Percentiles rank a stretch among this genome's conserved stretches.
Evolutionary conservation across 1,284 basidiomycete species (phyloP).

Genomic region (Pisolithus thermaeus): DNA sequence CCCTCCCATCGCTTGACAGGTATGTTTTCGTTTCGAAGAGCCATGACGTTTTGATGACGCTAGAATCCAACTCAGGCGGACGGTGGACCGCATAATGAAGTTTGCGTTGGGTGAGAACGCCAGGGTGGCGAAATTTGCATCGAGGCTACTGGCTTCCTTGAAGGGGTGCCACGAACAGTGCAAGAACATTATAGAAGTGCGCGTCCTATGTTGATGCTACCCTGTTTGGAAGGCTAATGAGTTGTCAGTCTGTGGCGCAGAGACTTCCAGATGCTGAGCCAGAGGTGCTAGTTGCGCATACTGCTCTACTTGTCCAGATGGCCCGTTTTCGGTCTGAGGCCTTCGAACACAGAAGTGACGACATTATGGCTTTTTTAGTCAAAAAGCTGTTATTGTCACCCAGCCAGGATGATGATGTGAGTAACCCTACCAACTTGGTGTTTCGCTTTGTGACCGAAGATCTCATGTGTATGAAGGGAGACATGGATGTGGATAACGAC

Average conservation of each 20-base stretch:
- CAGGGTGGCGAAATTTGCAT: slow-evolving; percentile 83
- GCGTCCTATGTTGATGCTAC: slow-evolving; percentile 13
- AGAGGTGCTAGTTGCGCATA: slow-evolving; percentile 57
- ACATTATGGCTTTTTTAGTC: slow-evolving; percentile 67
- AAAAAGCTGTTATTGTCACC: slow-evolving; percentile 66
- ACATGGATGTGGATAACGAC: slow-evolving; percentile 59
- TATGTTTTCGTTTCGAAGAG: neutral
- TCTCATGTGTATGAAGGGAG: slow-evolving; percentile 22
- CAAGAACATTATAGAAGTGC: slow-evolving; percentile 59
- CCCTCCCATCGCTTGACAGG: slow-evolving; percentile 43
- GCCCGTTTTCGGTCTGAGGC: slow-evolving; percentile 63
- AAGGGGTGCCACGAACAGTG: slow-evolving; percentile 51
- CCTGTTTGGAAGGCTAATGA: neutral
- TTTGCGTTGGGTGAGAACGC: slow-evolving; percentile 59
- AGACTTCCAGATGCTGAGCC: slow-evolving; percentile 46
- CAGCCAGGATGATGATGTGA: slow-evolving; percentile 42
- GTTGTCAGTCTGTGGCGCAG: slow-evolving; percentile 52
- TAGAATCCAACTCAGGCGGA: slow-evolving; percentile 39
- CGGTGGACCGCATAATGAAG: slow-evolving; percentile 60
- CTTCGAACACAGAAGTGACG: slow-evolving; percentile 74
- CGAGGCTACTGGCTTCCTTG: slow-evolving; percentile 65
- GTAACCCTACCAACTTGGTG: slow-evolving; percentile 13
- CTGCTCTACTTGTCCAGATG: slow-evolving; percentile 73
- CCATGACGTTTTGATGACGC: slow-evolving; percentile 5
- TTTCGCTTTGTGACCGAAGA: neutral